A percentile compares a stretch with the other conserved stretches of the same genome.
Evolutionary conservation across 2,329 filamentous ascomycete genomes (phyloP).

Genomic region (Paracoccidioides brasiliensis): DNA sequence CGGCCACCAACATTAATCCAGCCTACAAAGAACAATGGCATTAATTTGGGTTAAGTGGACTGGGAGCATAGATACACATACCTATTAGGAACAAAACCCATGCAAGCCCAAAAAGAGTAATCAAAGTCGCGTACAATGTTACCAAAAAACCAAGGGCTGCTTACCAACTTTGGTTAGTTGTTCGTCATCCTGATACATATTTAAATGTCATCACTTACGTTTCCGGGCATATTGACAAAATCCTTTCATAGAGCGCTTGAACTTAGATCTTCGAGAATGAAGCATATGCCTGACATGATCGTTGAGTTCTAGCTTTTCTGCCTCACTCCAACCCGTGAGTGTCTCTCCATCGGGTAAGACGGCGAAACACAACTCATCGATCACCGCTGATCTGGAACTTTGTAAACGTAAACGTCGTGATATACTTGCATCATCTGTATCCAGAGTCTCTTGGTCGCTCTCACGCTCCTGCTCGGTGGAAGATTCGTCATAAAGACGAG

Average conservation of each 20-base stretch:
- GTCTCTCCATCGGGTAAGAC: conserved; percentile 62
- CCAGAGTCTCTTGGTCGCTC: conserved; percentile 14
- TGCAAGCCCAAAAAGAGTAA: conserved; percentile 71
- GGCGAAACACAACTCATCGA: conserved; percentile 58
- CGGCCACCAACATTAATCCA: conserved; percentile 72
- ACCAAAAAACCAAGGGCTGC: conserved; percentile 66
- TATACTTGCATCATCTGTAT: conserved; percentile 4
- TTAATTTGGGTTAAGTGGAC: not conserved
- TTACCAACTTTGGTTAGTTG: conserved; percentile 1
- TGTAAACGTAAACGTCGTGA: not conserved
- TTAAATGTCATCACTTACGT: conserved; percentile 35
- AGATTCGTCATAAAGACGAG: conserved; percentile 14
- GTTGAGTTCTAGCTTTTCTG: conserved; percentile 64
- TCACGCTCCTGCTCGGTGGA: not conserved
- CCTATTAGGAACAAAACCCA: conserved; percentile 89
- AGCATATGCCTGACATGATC: conserved; percentile 81
- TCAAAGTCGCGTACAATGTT: conserved; percentile 68
- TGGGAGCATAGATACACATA: conserved; percentile 15
- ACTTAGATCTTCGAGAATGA: conserved; percentile 64
- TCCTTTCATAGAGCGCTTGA: conserved; percentile 66
- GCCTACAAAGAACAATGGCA: conserved; percentile 21
- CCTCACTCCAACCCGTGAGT: conserved; percentile 60
- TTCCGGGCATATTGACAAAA: conserved; percentile 67
- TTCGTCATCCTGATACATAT: not conserved
- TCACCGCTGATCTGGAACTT: not conserved